Evolutionary conservation across 1,284 basidiomycete genomes (phyloP), one percentile per base, ranked within the genome.

Genomic region (Anthracocystis walkeri): DNA sequence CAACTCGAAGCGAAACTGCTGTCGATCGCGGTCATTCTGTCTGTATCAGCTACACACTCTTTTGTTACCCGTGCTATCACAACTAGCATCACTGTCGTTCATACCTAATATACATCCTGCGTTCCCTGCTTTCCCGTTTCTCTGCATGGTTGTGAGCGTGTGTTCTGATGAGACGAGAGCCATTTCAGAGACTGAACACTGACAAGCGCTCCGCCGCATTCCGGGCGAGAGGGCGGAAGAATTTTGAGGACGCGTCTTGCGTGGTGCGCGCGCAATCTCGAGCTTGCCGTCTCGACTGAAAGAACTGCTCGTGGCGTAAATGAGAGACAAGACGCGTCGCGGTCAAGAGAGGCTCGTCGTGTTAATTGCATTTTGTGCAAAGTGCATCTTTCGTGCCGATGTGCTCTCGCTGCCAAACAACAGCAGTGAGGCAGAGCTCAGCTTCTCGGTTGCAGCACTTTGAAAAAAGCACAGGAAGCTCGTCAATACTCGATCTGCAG

Each of bases 311-410:
- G 54, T 65, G 65, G 70, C 70, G 70, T 73, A 65, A 73, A 73
- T 60, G 38, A 31, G 7, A 40, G 18, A n/a, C 20, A 29, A 40
- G 55, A 67, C 70, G 70, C 70, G 70, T 67, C 70, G 63, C 42
- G 59, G 49, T 42, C 20, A 16, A 7, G 33, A 16, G 18, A 46
- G 11, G 58, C 33, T 27, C 44, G 61, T 60, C 70, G 70, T 73
- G 70, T 73, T 73, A 65, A 73, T 73, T 73, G 52, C 52, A 49
- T 44, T 12, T n/a, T n/a, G 53, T 20, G 42, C 35, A 57, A 53
- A 42, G 51, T 53, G 57, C 20, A 41, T 21, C 18, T 52, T 52
- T 49, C 16, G 52, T 46, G 55, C 49, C 42, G 42, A 53, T 35
- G 18, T 42, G 41, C 6, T 46, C 25, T 20, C 35, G 35, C 29